phyloP scores from a whole-genome alignment of 768 basidiomycete genomes.

The Podaxis pistillaris region DNA sequence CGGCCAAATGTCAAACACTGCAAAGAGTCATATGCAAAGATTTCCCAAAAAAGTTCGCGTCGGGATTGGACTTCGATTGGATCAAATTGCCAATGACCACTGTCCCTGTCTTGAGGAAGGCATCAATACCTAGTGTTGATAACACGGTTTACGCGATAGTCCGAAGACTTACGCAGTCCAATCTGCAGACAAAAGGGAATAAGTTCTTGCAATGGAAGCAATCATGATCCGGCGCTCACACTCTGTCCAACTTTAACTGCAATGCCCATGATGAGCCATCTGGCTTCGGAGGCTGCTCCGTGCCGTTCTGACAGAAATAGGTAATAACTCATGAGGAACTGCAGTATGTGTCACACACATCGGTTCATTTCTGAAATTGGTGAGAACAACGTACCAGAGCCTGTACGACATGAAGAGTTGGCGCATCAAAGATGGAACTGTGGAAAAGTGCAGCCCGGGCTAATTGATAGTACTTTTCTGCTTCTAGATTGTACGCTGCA shows the following conservation, averaged over 20 bases:
- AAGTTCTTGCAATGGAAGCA: conserved; percentile 11
- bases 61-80: conserved; percentile 53
- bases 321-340: conserved; percentile 72
- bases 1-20: conserved; percentile 69
- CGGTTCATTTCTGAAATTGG: background rate
- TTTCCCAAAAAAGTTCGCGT: conserved; percentile 70
- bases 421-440: conserved; percentile 61
- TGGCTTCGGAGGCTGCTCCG: conserved; percentile 58
- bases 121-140: background rate
- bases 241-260: conserved; percentile 72
- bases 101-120: conserved; percentile 56
- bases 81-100: conserved; percentile 66
- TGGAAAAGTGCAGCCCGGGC: conserved; percentile 65
- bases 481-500: conserved; percentile 60
- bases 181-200: conserved; percentile 38
- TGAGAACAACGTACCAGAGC: conserved; percentile 46
- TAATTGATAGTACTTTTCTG: conserved; percentile 67
- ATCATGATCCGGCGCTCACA: conserved; percentile 38
- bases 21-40: conserved; percentile 54
- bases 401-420: conserved; percentile 65
- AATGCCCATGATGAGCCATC: conserved; percentile 68
- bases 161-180: conserved; percentile 54
- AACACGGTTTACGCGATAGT: conserved; percentile 9
- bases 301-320: conserved; percentile 67
- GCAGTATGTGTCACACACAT: background rate